A percentile compares a stretch with the other conserved stretches of the same genome.
Evolutionary conservation across 192 early-diverging fungal genomes (phyloP).

Genomic region (Dimargaris xerosporica): DNA sequence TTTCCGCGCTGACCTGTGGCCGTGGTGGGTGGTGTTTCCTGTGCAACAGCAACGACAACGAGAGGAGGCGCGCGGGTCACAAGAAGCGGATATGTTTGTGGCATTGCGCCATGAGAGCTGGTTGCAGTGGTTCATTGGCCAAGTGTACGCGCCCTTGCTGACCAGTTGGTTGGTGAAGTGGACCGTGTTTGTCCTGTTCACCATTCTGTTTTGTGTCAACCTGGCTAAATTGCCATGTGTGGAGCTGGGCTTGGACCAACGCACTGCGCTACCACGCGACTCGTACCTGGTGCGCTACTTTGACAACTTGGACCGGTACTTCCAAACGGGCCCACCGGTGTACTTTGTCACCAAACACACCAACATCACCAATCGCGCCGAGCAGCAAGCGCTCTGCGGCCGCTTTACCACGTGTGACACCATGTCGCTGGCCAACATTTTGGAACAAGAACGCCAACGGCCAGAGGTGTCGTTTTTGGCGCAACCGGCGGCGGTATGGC

Average conservation of each 20-base stretch:
- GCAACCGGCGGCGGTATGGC: slow-evolving; percentile 41
- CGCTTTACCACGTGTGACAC: slow-evolving; percentile 36
- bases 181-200: slow-evolving; percentile 27
- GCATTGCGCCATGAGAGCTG: background rate
- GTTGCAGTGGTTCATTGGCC: slow-evolving; percentile 12
- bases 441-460: slow-evolving; percentile 49
- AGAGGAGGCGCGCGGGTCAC: background rate
- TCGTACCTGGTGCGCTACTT: slow-evolving; percentile 50
- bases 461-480: slow-evolving; percentile 40
- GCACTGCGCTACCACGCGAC: slow-evolving; percentile 41
- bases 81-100: background rate
- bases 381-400: slow-evolving; percentile 38
- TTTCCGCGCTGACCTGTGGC: slow-evolving; percentile 10
- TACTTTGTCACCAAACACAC: slow-evolving; percentile 40
- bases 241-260: slow-evolving; percentile 43
- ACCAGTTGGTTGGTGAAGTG: slow-evolving; percentile 25
- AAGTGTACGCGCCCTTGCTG: slow-evolving; percentile 34
- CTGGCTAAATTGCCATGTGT: slow-evolving; percentile 30
- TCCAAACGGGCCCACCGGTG: slow-evolving; percentile 44
- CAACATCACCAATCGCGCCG: slow-evolving; percentile 28
- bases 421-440: slow-evolving; percentile 34
- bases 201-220: slow-evolving; percentile 31
- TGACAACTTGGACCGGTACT: slow-evolving; percentile 39
- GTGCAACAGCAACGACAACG: no score
- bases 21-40: background rate